A percentile compares a stretch with the other conserved stretches of the same genome.
phyloP scores from a whole-genome alignment of 805 yeast genomes.

The Kodamaea neixiangensis region DNA sequence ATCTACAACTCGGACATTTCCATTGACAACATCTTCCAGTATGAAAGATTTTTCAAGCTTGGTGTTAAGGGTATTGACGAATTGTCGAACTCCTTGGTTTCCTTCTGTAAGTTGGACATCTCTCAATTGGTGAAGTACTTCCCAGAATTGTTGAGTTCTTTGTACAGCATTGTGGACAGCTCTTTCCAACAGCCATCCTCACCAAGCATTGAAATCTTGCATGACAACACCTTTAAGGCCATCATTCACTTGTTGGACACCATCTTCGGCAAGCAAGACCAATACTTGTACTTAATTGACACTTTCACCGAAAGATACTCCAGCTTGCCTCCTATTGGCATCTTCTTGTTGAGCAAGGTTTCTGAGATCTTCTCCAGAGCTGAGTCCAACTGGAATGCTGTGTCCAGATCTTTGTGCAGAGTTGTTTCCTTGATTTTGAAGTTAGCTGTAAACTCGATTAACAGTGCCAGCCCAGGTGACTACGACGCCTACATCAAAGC shows the following conservation, averaged over 20 bases:
- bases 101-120: slow-evolving; percentile 56
- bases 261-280: slow-evolving; percentile 65
- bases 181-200: slow-evolving; percentile 25
- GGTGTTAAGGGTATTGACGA: slow-evolving; percentile 44
- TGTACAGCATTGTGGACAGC: slow-evolving; percentile 33
- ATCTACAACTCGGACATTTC: slow-evolving; percentile 58
- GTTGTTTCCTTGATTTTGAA: slow-evolving; percentile 53
- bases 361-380: slow-evolving; percentile 50
- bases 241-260: slow-evolving; percentile 62
- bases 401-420: slow-evolving; percentile 66
- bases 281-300: slow-evolving; percentile 58
- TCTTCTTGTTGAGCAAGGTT: slow-evolving; percentile 48
- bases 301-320: slow-evolving; percentile 41
- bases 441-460: slow-evolving; percentile 30
- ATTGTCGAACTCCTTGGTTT: slow-evolving; percentile 48
- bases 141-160: slow-evolving; percentile 50
- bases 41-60: slow-evolving; percentile 49
- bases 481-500: slow-evolving; percentile 29
- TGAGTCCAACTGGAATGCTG: slow-evolving; percentile 57
- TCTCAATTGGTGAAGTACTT: slow-evolving; percentile 59
- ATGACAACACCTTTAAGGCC: slow-evolving; percentile 50
- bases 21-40: slow-evolving; percentile 54
- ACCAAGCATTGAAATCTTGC: slow-evolving; percentile 31
- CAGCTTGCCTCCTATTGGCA: slow-evolving; percentile 52
- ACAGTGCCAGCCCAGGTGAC: slow-evolving; percentile 15